A percentile compares a stretch with the other conserved stretches of the same genome.
Conservation (phyloP, 495 filamentous ascomycete genomes). For the Daldinia vernicosa region DNA sequence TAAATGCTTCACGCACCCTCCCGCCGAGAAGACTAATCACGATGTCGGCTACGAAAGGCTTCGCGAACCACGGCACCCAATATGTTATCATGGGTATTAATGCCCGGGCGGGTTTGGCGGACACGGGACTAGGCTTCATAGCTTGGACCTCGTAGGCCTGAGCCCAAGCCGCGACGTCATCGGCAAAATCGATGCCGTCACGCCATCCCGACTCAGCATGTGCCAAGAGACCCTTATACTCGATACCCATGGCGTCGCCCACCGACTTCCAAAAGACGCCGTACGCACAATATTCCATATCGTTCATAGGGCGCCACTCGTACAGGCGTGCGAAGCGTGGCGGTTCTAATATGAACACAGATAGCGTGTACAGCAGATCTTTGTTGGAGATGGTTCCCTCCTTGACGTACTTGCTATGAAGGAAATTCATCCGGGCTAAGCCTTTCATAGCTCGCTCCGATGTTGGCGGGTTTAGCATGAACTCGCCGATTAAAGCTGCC, state of each 20-base stretch:
- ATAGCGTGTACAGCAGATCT: constrained; percentile 74
- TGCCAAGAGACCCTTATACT: constrained; percentile 52
- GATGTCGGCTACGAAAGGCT: constrained; percentile 58
- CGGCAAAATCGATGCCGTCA: constrained; percentile 71
- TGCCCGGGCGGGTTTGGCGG: constrained; percentile 56
- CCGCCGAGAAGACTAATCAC: constrained; percentile 71
- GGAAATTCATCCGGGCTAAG: constrained; percentile 71
- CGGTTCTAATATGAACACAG: constrained; percentile 68
- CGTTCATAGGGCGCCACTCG: constrained; percentile 70
- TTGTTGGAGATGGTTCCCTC: constrained; percentile 68
- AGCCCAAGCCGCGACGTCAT: constrained; percentile 70
- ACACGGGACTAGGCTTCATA: constrained; percentile 56
- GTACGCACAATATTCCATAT: constrained; percentile 71
- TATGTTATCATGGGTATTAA: constrained; percentile 68
- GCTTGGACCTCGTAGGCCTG: constrained; percentile 61
- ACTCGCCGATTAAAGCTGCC: constrained; percentile 63
- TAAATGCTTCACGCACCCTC: constrained; percentile 69
- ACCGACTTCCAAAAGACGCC: constrained; percentile 72
- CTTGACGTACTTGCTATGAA: constrained; percentile 68
- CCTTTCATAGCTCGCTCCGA: constrained; percentile 59
- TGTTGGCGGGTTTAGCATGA: constrained; percentile 53
- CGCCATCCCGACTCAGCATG: constrained; percentile 53
- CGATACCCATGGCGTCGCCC: constrained; percentile 69
- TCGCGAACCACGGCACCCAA: constrained; percentile 61
- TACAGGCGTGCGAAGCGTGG: constrained; percentile 64